phyloP scores from a whole-genome alignment of 495 filamentous ascomycete genomes.

The Penicillium coffeae region DNA sequence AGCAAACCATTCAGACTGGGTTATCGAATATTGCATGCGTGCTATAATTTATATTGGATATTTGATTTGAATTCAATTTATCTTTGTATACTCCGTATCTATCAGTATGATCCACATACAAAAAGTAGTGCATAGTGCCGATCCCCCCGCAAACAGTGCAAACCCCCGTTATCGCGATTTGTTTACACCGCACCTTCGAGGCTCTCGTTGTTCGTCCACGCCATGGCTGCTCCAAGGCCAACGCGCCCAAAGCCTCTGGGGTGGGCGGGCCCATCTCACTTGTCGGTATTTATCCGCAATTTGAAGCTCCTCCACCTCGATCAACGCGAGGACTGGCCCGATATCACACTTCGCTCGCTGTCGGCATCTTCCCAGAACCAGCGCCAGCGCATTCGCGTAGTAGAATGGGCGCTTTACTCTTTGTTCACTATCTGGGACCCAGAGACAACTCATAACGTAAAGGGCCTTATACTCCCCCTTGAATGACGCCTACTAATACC shows the following conservation, averaged over 20 bases:
- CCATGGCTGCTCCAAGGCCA: conserved; percentile 32
- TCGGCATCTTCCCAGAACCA: conserved; percentile 67
- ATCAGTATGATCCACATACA: not conserved
- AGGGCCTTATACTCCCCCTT: not conserved
- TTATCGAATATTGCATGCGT: no score
- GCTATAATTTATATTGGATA: no score
- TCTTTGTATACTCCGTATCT: no score
- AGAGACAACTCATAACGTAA: conserved; percentile 64
- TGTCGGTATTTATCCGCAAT: conserved; percentile 73
- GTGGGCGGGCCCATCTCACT: conserved; percentile 46
- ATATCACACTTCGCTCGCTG: conserved; percentile 60
- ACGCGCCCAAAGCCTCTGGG: conserved; percentile 32
- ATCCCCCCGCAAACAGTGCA: conserved; percentile 28
- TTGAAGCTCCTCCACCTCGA: conserved; percentile 77
- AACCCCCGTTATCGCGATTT: conserved; percentile 25
- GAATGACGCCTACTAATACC: not conserved
- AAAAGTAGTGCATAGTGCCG: not conserved
- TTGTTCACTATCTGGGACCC: conserved; percentile 80
- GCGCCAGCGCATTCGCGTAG: conserved; percentile 69
- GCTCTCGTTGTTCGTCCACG: conserved; percentile 8
- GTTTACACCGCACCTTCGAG: conserved; percentile 19
- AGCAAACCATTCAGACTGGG: no score
- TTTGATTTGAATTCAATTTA: no score
- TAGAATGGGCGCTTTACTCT: conserved; percentile 82
- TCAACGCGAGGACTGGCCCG: conserved; percentile 70